Percentiles rank a stretch among this genome's conserved stretches.
phyloP scores from a whole-genome alignment of 2,329 filamentous ascomycete species.

The Fusarium nurragi region DNA sequence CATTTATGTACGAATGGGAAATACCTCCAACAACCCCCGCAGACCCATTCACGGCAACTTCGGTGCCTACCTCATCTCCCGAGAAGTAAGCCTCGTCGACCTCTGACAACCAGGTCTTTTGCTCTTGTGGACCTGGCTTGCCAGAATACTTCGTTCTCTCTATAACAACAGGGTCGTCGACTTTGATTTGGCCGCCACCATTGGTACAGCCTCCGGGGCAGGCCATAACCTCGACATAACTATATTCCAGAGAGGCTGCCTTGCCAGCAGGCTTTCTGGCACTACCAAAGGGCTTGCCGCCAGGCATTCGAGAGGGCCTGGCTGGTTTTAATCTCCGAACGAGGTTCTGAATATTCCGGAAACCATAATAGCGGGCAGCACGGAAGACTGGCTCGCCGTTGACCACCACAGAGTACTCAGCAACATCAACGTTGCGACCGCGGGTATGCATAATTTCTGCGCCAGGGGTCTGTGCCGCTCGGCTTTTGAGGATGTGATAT shows the following conservation, averaged over 20 bases:
- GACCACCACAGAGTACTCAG: conserved; percentile 79
- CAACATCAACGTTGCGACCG: conserved; percentile 89
- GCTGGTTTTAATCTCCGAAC: conserved; percentile 90
- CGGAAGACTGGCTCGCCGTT: conserved; percentile 72
- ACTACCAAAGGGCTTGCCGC: conserved; percentile 69
- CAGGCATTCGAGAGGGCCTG: conserved; percentile 80
- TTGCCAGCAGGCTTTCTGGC: conserved; percentile 64
- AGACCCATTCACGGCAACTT: conserved; percentile 41
- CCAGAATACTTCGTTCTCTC: conserved; percentile 58
- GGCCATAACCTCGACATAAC: conserved; percentile 99
- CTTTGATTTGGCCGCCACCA: conserved; percentile 93
- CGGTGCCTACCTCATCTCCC: conserved; percentile 64
- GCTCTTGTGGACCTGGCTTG: conserved; percentile 77
- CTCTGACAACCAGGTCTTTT: conserved; percentile 83
- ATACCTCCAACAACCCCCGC: conserved; percentile 69
- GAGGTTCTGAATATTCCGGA: conserved; percentile 97
- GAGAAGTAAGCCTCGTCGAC: conserved; percentile 95
- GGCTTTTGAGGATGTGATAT: conserved; percentile 81
- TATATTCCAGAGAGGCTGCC: conserved; percentile 69
- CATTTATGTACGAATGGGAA: conserved; percentile 71
- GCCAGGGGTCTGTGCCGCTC: conserved; percentile 75
- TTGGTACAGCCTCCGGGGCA: conserved; percentile 99
- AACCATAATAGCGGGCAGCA: conserved; percentile 93
- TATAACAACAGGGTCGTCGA: conserved; percentile 75
- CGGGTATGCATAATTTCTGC: conserved; percentile 75